phyloP scores from a whole-genome alignment of 2,329 filamentous ascomycete species.

The Aspergillus proliferans region DNA sequence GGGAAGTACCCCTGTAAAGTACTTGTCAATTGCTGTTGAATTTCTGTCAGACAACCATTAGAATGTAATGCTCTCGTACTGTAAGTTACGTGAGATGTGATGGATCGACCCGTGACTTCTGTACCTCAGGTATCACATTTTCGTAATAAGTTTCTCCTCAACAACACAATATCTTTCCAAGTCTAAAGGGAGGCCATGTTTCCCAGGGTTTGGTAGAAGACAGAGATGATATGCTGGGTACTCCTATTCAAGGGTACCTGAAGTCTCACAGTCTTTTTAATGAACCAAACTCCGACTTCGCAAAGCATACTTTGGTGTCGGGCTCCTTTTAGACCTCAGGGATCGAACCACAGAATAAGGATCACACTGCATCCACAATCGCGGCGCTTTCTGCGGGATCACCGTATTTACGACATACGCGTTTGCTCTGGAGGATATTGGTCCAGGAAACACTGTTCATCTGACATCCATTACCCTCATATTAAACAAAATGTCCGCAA shows the following conservation, averaged over 20 bases:
- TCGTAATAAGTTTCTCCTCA: neutral
- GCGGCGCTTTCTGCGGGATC: too few relatives aligned
- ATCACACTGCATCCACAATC: too few relatives aligned
- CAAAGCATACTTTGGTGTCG: neutral
- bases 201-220: neutral
- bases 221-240: slow-evolving; percentile 10
- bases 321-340: neutral
- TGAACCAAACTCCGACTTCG: neutral
- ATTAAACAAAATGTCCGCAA: slow-evolving; percentile 21
- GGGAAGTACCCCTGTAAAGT: too few relatives aligned
- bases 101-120: neutral
- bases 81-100: neutral
- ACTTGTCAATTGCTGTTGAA: neutral
- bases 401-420: too few relatives aligned
- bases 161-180: neutral
- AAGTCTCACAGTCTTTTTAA: neutral
- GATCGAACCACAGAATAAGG: neutral
- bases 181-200: neutral
- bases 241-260: slow-evolving; percentile 4
- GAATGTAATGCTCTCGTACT: neutral
- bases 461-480: too few relatives aligned
- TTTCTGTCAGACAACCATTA: too few relatives aligned
- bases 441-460: neutral
- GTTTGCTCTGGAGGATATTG: too few relatives aligned
- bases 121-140: neutral